phyloP scores from a whole-genome alignment of 345 rosid species.

The Melaleuca quinquenervia region DNA sequence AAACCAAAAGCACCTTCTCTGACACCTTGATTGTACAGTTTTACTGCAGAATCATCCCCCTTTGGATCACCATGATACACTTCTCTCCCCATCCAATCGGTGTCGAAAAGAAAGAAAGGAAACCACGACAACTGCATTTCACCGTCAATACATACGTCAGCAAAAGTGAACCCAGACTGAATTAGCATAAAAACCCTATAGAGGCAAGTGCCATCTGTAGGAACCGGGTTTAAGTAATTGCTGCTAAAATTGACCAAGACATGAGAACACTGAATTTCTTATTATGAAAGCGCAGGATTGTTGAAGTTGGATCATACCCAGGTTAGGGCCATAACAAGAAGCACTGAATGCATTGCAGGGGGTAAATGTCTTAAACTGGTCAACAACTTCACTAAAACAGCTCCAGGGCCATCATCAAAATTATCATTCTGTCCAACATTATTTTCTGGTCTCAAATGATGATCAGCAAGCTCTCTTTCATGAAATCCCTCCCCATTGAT shows the following conservation, averaged over 20 bases:
- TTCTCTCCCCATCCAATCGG: constrained; percentile 99
- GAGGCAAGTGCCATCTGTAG: not conserved
- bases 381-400: constrained; percentile 78
- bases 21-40: constrained; percentile 77
- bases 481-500: constrained; percentile 14
- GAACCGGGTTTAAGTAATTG: not conserved
- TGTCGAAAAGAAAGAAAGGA: constrained; percentile 94
- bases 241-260: not conserved
- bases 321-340: constrained; percentile 87
- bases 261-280: not conserved
- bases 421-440: constrained; percentile 33
- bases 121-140: constrained; percentile 89
- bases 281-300: not conserved
- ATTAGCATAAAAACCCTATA: not conserved
- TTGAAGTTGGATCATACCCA: constrained; percentile 50
- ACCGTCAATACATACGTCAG: not conserved
- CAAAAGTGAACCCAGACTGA: not conserved
- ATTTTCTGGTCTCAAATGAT: constrained; percentile 19
- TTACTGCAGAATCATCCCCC: constrained; percentile 36
- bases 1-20: constrained; percentile 99
- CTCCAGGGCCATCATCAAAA: constrained; percentile 76
- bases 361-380: constrained; percentile 95
- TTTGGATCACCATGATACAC: constrained; percentile 92
- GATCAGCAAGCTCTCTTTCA: constrained; percentile 24
- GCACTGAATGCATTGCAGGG: constrained; percentile 88